Evolutionary conservation across 73 alveolate genomes (phyloP), one percentile per base, ranked within the genome.

Genomic region (Paramecium primaurelia): DNA sequence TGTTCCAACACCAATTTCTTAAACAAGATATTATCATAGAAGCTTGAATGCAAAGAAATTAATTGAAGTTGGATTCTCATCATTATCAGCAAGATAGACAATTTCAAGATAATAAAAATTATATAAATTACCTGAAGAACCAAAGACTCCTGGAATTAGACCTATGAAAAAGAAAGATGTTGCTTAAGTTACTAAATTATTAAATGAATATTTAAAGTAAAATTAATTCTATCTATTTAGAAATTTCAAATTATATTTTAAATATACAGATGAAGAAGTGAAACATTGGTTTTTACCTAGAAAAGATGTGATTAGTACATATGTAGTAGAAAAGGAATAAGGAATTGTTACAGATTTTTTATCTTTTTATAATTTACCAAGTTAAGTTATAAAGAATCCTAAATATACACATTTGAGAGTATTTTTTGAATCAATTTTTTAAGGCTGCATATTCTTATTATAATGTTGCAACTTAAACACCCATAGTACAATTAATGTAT

Each of bases 31-130:
- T 97, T 97, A 91, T 94, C 99, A 99, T 87, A 97, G 99, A 90
- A 93, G 97, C 86, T 88, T 99, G 93, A 98, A 99, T 92, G 97
- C 98, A 47, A 99, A 97, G 95, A 99, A 99, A 86, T 97, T 99
- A 75, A 92, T 99, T 11, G 99, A 99, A 86, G 98, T 97, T 16
- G 95, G 95, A 73, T 59, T 42, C 59, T 93, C 98, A 16, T 92
- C 96, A 36, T 92, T 96, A 34, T 95, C 98, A 11, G 96, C 95
- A 14, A 83, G 88, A 22, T 85, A 89, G 93, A 94, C 99, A 71
- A 93, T 96, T 95, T 98, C 99, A 18, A 91, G 97, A 59, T 97
- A 96, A 86, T 71, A 75, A 77, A 96, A 95, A 93, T 94, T 95
- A 26, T 88, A 95, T 92, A 96, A 95, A 73, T 94, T 98, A 44